Base-by-base conservation (phyloP, 1,284 basidiomycete genomes). In the Cryptococcus jaspeensis region DNA sequence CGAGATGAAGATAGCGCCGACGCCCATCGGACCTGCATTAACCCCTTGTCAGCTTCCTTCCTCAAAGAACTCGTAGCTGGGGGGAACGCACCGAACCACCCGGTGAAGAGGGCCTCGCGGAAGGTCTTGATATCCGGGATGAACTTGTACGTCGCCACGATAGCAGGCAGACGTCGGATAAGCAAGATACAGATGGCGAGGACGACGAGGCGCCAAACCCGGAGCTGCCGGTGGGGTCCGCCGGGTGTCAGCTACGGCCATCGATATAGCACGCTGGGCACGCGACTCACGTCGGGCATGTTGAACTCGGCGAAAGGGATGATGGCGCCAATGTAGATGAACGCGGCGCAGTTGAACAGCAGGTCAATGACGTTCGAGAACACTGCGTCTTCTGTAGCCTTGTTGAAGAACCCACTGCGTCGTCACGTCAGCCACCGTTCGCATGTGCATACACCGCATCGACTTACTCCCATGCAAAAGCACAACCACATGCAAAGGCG, bases 291-390 rank as follows among this genome's bases (percentile, higher is more conserved):
- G 1, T 87, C 77, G 0, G 79, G 77, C 71, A 89, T 79, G 61
- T 85, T 83, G 78, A 92, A 97, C 44, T 83, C 80, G 66, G 81
- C 76, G 76, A 97, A 97, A 0, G 93, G 93, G 83, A 93, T 93
- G 85, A 93, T 92, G 38, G 93, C 92, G 58, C 92, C 92, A 56
- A 96, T 87, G 72, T 88, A 96, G 55, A 96, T 86, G 80, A 96
- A 96, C 65, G 87, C 88, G 20, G 90, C 88, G 59, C 89, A 84
- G 79, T 94, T 94, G 84, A 94, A 92, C 28, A 82, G 70, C 71
- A 83, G 61, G 69, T 96, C 94, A 72, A 99, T 92, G 67, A 99
- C 95, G 77, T 90, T 93, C 65, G 89, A 92, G 81, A 99, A 99
- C 65, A 94, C 88, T 28, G 89, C 84, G 73, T 94, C 90, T 74